phyloP scores from a whole-genome alignment of 345 rosid genomes.

The Salix purpurea region DNA sequence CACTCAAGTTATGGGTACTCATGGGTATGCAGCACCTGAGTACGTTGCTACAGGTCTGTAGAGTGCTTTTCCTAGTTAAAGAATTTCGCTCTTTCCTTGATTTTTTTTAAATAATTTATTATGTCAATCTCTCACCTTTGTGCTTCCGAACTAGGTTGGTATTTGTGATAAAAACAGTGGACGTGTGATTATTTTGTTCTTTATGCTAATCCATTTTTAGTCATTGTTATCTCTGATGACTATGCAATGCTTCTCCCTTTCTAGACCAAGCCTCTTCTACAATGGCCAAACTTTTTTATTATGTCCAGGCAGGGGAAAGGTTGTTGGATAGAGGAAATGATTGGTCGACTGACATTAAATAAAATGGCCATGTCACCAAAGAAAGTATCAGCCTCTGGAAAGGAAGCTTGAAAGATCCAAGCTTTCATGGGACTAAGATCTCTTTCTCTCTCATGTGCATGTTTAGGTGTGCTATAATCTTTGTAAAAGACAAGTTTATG shows the following conservation, averaged over 20 bases:
- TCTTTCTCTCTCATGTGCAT: background rate
- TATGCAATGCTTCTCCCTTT: background rate
- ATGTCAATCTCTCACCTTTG: background rate
- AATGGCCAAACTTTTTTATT: background rate
- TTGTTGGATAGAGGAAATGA: background rate
- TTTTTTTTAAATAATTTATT: background rate
- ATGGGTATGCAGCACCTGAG: conserved; percentile 96
- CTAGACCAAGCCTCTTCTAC: background rate
- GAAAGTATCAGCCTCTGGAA: background rate
- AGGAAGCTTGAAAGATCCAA: background rate
- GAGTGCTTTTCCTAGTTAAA: background rate
- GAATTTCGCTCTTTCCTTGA: conserved; percentile 2
- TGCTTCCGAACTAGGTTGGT: background rate
- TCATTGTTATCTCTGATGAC: background rate
- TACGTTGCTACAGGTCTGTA: conserved; percentile 89
- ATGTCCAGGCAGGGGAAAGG: background rate
- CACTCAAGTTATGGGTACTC: conserved; percentile 97
- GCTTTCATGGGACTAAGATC: background rate
- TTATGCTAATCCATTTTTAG: background rate
- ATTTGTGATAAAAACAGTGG: background rate
- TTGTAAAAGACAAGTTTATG: background rate
- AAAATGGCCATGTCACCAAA: background rate
- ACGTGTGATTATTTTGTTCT: background rate
- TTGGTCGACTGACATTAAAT: background rate
- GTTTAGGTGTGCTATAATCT: background rate